These are phyloP conservation scores for Claviceps sp. DNA, from an alignment of 2,329 filamentous ascomycete genomes.

Conservation along the genomic window DNA sequence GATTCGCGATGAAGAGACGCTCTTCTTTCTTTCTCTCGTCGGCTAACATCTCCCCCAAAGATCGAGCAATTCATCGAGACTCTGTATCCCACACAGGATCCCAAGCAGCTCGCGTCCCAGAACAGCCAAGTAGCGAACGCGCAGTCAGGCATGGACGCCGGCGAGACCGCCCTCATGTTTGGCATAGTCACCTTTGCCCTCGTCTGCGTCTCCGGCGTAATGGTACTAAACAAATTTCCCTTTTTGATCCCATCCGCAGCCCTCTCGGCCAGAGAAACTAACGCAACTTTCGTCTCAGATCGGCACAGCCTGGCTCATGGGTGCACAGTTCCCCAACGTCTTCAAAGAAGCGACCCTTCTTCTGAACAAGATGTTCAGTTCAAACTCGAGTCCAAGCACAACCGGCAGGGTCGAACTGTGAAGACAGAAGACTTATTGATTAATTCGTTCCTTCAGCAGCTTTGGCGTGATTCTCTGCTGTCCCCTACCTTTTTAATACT, in stretches of 20 bases:
- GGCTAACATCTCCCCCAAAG: slow-evolving; percentile 26
- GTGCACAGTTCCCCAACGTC: slow-evolving; percentile 61
- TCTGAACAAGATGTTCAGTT: slow-evolving; percentile 9
- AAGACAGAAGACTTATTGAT: slow-evolving; percentile 1
- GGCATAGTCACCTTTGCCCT: slow-evolving; percentile 55
- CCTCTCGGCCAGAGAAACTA: neutral
- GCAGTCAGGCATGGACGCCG: slow-evolving; percentile 35
- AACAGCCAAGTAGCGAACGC: slow-evolving; percentile 24
- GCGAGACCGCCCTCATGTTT: slow-evolving; percentile 54
- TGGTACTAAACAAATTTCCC: slow-evolving; percentile 46
- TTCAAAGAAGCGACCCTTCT: slow-evolving; percentile 15
- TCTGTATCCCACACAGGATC: slow-evolving; percentile 75
- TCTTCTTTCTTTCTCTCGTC: neutral
- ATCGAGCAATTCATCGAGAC: slow-evolving; percentile 93
- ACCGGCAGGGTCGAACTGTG: slow-evolving; percentile 24
- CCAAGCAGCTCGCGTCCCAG: slow-evolving; percentile 39
- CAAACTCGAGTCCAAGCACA: slow-evolving; percentile 8
- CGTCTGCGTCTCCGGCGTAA: slow-evolving; percentile 54
- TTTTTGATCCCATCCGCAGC: neutral
- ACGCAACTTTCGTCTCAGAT: slow-evolving; percentile 37
- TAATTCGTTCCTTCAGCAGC: neutral
- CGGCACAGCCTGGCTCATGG: slow-evolving; percentile 62
- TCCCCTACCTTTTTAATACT: neutral
- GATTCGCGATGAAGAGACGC: neutral
- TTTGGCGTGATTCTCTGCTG: neutral